Evolutionary conservation across 1,284 basidiomycete species (phyloP).

Genomic region (Apiotrichum laibachii): DNA sequence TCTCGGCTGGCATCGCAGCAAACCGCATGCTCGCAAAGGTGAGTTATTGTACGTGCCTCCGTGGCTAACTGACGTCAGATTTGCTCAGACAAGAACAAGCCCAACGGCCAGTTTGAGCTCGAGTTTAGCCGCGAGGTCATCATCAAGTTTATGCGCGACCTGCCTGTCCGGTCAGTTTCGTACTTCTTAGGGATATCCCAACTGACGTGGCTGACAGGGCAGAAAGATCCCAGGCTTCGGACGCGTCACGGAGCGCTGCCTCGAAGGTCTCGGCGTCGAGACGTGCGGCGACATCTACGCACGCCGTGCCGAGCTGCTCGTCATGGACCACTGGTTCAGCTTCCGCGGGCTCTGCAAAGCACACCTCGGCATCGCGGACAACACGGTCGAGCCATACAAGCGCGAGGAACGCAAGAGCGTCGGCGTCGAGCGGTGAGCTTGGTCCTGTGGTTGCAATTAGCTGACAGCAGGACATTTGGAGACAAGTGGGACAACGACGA

Average conservation of each 20-base stretch:
- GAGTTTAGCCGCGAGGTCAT: constrained; percentile 65
- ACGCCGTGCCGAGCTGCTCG: constrained; percentile 65
- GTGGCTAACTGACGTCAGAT: constrained; percentile 59
- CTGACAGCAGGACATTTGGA: constrained; percentile 64
- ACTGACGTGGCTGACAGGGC: constrained; percentile 6
- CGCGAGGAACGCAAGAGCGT: constrained; percentile 84
- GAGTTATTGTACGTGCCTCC: neutral
- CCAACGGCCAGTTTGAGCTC: constrained; percentile 83
- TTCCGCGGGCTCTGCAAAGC: constrained; percentile 68
- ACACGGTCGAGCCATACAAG: constrained; percentile 67
- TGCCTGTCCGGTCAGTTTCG: constrained; percentile 43
- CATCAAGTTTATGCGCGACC: constrained; percentile 59
- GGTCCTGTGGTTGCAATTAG: neutral
- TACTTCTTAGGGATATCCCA: neutral
- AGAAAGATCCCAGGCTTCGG: constrained; percentile 75
- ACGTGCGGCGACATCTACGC: constrained; percentile 81
- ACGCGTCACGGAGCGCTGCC: constrained; percentile 76
- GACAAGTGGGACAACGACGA: constrained; percentile 62
- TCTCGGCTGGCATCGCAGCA: constrained; percentile 88
- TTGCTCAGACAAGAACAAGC: constrained; percentile 94
- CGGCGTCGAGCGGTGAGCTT: constrained; percentile 71
- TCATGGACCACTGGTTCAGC: constrained; percentile 83
- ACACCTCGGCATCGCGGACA: constrained; percentile 80
- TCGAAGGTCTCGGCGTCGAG: constrained; percentile 83
- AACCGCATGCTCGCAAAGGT: constrained; percentile 75